Conservation (phyloP, 805 yeast species). For the Hanseniaspora thailandica region DNA sequence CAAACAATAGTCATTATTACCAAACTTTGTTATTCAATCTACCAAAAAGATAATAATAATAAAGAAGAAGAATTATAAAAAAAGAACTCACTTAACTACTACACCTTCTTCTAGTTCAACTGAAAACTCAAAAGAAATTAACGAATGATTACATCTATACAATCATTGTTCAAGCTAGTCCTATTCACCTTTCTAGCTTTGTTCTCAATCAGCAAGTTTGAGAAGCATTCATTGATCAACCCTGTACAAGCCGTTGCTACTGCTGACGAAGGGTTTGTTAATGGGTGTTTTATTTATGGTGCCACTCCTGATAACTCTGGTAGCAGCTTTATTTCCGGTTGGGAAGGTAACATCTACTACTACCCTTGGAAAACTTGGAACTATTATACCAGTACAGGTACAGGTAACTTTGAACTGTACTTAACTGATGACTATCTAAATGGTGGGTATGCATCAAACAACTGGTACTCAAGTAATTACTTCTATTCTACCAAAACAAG, state of each 20-base stretch:
- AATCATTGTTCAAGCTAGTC: not conserved
- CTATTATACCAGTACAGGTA: not conserved
- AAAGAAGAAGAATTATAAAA: not conserved
- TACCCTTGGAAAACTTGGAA: constrained; percentile 13
- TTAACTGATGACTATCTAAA: constrained; percentile 2
- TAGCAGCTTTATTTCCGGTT: constrained; percentile 4
- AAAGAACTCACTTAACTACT: not conserved
- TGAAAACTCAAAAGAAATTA: not conserved
- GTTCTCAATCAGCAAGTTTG: not conserved
- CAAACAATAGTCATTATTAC: too few species aligned
- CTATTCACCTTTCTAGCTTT: not conserved
- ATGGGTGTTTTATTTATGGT: constrained; percentile 13
- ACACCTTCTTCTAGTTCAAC: not conserved
- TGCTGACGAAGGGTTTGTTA: constrained; percentile 6
- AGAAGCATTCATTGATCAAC: not conserved
- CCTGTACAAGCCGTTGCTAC: constrained; percentile 5
- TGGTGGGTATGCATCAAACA: constrained; percentile 9
- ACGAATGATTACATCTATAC: not conserved
- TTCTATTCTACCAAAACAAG: not conserved
- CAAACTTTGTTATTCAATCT: too few species aligned
- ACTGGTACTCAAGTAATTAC: not conserved
- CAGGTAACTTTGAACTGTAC: not conserved
- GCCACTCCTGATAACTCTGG: not conserved
- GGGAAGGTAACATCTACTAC: constrained; percentile 13
- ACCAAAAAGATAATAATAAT: too few species aligned